A percentile compares a stretch with the other conserved stretches of the same genome.
phyloP scores from a whole-genome alignment of 164 flowering plant species.

The Brasenia schreberi region DNA sequence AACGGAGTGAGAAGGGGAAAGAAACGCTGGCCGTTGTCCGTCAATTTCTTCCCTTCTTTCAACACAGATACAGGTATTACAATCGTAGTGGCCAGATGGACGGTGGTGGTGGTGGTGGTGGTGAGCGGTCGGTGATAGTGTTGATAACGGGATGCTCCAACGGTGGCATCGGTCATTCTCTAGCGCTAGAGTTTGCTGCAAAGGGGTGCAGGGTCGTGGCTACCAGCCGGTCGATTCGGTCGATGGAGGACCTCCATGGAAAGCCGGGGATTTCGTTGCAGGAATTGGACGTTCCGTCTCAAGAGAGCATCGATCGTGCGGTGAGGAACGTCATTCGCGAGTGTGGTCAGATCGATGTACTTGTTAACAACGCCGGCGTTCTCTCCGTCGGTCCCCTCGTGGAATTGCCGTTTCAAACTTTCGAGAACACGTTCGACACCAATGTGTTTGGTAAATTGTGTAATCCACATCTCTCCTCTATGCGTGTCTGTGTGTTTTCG shows the following conservation, averaged over 20 bases:
- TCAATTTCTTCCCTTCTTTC: too few species aligned
- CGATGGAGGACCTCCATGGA: constrained; percentile 45
- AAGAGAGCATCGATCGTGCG: constrained; percentile 42
- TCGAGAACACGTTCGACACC: constrained; percentile 52
- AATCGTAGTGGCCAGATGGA: too few species aligned
- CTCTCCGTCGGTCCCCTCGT: constrained; percentile 85
- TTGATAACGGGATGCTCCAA: constrained; percentile 71
- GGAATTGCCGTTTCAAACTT: constrained; percentile 54
- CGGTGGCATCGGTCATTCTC: constrained; percentile 83
- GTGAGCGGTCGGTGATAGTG: constrained; percentile 30
- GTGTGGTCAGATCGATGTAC: constrained; percentile 61
- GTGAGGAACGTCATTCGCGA: constrained; percentile 27
- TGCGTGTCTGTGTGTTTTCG: too few species aligned
- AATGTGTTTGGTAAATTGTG: constrained; percentile 69
- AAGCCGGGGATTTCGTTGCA: constrained; percentile 41
- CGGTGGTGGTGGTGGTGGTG: background rate
- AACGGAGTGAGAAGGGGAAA: too few species aligned
- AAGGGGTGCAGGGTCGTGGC: constrained; percentile 63
- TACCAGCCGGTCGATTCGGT: constrained; percentile 37
- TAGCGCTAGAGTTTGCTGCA: constrained; percentile 66
- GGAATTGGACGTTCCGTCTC: constrained; percentile 67
- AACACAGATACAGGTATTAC: too few species aligned
- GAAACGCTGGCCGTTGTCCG: too few species aligned
- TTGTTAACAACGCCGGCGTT: constrained; percentile 90
- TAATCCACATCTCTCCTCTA: background rate